Evolutionary conservation across 768 basidiomycete genomes (phyloP), one percentile per base, ranked within the genome.

Genomic region (Russula dissimulans): DNA sequence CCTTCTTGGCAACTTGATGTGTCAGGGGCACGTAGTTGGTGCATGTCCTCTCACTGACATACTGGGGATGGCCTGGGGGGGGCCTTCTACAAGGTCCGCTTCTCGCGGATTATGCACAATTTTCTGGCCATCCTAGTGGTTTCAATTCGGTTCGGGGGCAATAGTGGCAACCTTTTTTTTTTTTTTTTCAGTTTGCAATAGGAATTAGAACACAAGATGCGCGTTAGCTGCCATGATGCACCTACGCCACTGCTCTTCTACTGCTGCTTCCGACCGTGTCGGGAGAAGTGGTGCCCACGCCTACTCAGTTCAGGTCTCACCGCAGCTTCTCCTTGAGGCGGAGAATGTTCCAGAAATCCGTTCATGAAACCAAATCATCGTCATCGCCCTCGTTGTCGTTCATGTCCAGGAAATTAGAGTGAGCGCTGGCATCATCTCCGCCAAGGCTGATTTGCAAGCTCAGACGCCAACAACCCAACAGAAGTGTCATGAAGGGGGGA

Each of bases 351-450:
- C 44, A 59, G 52, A 60, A 48, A 31, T 6, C n/a, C 41, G 18
- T 31, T 46, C 22, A 53, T 44, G 32, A 36, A 38, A 36, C 18
- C 46, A 5, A 22, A 48, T 11, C 14, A 29, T 48, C 39, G 46
- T 60, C 54, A 34, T 56, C 43, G 50, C 26, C 48, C 54, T 18
- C 41, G 47, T 50, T 45, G 10, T 42, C 47, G 44, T 55, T 50
- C 46, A 43, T 36, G 15, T 50, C 34, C 18, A 46, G 43, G 17
- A 32, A 42, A 45, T 32, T n/a, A 38, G 42, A 36, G 32, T 14
- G 41, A 42, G 36, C 5, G 26, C 14, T 4, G 5, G 32, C 1
- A 15, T 54, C 59, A 60, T 60, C 53, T 61, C 60, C 60, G 60
- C 38, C 60, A 56, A 51, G 29, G 36, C 60, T 49, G 50, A 18